These are phyloP conservation scores for Suillus decipiens DNA, from an alignment of 768 basidiomycete species.

Conservation along the genomic window DNA sequence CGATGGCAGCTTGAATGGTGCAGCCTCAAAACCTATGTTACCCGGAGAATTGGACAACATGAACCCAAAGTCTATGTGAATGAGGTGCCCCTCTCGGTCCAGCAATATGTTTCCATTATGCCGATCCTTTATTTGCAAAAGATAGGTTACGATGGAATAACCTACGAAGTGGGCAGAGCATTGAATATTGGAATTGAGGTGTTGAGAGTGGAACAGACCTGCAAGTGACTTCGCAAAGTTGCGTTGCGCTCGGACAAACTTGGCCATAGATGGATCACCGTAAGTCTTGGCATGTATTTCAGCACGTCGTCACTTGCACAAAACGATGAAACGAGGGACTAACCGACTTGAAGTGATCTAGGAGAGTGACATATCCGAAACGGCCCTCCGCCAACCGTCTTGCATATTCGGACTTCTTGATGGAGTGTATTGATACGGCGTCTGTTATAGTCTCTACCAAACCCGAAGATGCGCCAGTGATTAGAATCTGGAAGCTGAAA, in stretches of 20 bases:
- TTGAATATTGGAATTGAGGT: constrained; percentile 7
- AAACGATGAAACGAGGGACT: neutral
- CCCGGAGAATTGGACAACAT: constrained; percentile 97
- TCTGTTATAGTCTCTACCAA: constrained; percentile 98
- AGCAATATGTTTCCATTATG: constrained; percentile 98
- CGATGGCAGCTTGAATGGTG: constrained; percentile 93
- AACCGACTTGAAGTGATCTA: constrained; percentile 91
- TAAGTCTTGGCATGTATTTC: constrained; percentile 60
- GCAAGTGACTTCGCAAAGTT: constrained; percentile 94
- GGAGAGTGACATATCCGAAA: constrained; percentile 82
- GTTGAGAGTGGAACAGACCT: constrained; percentile 41
- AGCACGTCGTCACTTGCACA: neutral
- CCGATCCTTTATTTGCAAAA: constrained; percentile 96
- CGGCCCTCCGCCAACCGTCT: constrained; percentile 78
- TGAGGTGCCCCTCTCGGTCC: constrained; percentile 91
- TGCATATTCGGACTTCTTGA: constrained; percentile 98
- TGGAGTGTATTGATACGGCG: constrained; percentile 97
- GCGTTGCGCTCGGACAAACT: constrained; percentile 86
- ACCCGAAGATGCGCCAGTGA: constrained; percentile 91
- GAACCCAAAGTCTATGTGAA: constrained; percentile 99
- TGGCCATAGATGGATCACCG: constrained; percentile 84
- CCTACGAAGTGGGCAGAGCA: constrained; percentile 42
- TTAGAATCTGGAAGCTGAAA: constrained; percentile 89
- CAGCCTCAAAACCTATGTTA: constrained; percentile 98
- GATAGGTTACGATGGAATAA: constrained; percentile 94